phyloP scores from a whole-genome alignment of 192 early-diverging fungal genomes.

The Pecoramyces ruminantium region DNA sequence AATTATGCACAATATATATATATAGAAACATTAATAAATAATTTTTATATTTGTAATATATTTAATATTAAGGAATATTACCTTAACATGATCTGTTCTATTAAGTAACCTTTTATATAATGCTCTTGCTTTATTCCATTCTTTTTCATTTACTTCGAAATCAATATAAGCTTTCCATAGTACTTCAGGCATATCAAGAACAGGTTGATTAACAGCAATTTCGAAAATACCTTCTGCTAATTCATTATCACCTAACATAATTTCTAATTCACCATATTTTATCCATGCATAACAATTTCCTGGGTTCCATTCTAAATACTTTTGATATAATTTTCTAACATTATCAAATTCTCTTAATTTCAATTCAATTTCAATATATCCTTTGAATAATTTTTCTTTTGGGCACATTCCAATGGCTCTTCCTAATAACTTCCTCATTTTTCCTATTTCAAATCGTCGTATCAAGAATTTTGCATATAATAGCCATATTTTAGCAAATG shows the following conservation, averaged over 20 bases:
- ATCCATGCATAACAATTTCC: constrained; percentile 88
- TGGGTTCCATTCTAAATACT: constrained; percentile 76
- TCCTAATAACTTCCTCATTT: constrained; percentile 68
- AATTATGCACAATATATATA: neutral
- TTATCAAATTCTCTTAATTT: constrained; percentile 88
- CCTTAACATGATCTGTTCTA: constrained; percentile 88
- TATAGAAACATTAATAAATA: too few relatives aligned
- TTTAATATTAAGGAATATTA: constrained; percentile 7
- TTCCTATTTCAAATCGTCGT: constrained; percentile 43
- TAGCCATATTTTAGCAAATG: constrained; percentile 96
- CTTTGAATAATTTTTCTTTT: constrained; percentile 83
- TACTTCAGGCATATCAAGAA: constrained; percentile 94
- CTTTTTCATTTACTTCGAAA: constrained; percentile 71
- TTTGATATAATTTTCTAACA: constrained; percentile 73
- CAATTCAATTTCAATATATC: constrained; percentile 92
- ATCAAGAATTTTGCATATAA: constrained; percentile 85
- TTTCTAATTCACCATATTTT: constrained; percentile 86
- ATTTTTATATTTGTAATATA: too few relatives aligned
- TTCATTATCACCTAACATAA: constrained; percentile 67
- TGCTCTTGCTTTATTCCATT: constrained; percentile 55
- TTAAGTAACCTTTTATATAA: constrained; percentile 75
- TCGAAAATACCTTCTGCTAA: constrained; percentile 77
- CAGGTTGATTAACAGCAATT: constrained; percentile 72
- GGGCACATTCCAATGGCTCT: constrained; percentile 72
- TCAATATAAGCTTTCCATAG: constrained; percentile 98